A percentile compares a stretch with the other conserved stretches of the same genome.
phyloP scores from a whole-genome alignment of 1,284 basidiomycete species.

The Marasmius sp. region DNA sequence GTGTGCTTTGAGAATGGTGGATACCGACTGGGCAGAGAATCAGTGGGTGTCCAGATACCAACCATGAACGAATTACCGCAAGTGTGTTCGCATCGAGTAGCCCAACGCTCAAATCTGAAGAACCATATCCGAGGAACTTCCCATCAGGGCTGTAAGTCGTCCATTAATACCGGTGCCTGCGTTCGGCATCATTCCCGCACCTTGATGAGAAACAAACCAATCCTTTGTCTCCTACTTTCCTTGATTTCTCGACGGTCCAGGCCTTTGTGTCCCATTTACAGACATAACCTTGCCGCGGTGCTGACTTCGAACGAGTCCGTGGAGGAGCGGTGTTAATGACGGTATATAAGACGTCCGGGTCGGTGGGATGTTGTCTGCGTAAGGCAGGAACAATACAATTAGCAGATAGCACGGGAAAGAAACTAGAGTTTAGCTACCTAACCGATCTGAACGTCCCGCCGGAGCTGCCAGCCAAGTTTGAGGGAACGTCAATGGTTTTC shows the following conservation, averaged over 20 bases:
- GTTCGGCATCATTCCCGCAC: slow-evolving; percentile 37
- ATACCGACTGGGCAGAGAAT: slow-evolving; percentile 60
- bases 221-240: slow-evolving; percentile 74
- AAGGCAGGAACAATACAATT: slow-evolving; percentile 14
- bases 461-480: slow-evolving; percentile 42
- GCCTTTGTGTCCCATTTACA: slow-evolving; percentile 63
- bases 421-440: slow-evolving; percentile 43
- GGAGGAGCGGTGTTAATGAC: slow-evolving; percentile 71
- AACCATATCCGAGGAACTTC: slow-evolving; percentile 80
- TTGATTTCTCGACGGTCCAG: slow-evolving; percentile 57
- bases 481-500: slow-evolving; percentile 55
- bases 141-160: slow-evolving; percentile 69
- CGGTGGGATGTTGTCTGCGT: slow-evolving; percentile 59
- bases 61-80: slow-evolving; percentile 53
- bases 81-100: slow-evolving; percentile 83
- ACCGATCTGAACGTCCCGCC: slow-evolving; percentile 75
- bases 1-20: slow-evolving; percentile 90
- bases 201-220: slow-evolving; percentile 88
- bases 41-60: not conserved
- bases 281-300: slow-evolving; percentile 59
- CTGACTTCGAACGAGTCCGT: slow-evolving; percentile 51
- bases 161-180: slow-evolving; percentile 7
- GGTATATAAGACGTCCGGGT: slow-evolving; percentile 62
- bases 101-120: slow-evolving; percentile 85
- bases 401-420: slow-evolving; percentile 1